Evolutionary conservation across 495 filamentous ascomycete species (phyloP), one percentile per base, ranked within the genome.

Genomic region (Xylaria grammica): DNA sequence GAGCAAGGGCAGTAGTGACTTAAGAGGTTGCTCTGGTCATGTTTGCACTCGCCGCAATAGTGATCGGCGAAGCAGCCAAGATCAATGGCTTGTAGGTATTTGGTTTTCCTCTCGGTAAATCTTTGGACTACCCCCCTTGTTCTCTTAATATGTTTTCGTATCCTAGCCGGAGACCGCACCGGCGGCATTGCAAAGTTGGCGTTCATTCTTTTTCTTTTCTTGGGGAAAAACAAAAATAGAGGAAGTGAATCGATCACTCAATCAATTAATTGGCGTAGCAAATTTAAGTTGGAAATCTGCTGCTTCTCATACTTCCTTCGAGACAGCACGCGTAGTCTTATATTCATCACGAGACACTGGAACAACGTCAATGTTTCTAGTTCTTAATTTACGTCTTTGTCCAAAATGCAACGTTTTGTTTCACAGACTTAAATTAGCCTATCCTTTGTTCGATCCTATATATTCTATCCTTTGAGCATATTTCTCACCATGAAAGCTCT

Each of bases 1-100:
- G 30, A 50, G 13, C 62, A 64, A 9, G 52, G 52, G 17, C 62
- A 64, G 32, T 58, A 64, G n/a, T 64, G 62, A 3, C 58, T 53
- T 24, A 44, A 10, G 3, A 64, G 26, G 4, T 26, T 32, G 0
- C 15, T 50, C 42, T 20, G 42, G 32, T 64, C 62, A 26, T 64
- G 62, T 19, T 38, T 19, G 17, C 62, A 64, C 36, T 64, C 62
- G 17, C 26, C n/a, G 26, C 62, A 64, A 38, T 50, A 32, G 44
- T 58, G 62, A 27, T 57, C 53, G 3, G 42, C 20, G 15, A 27
- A 15, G 22, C 32, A 45, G 9, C 9, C 7, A 4, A 57, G 15
- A 3, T 46, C 51, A 7, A 51, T 15, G 5, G 13, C 34, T 48
- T 5, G 32, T 20, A 17, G 29, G 6, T 22, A 22, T 36, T 19